These are phyloP conservation scores for Ceriops decandra DNA, from an alignment of 345 rosid genomes.

Conservation along the genomic window DNA sequence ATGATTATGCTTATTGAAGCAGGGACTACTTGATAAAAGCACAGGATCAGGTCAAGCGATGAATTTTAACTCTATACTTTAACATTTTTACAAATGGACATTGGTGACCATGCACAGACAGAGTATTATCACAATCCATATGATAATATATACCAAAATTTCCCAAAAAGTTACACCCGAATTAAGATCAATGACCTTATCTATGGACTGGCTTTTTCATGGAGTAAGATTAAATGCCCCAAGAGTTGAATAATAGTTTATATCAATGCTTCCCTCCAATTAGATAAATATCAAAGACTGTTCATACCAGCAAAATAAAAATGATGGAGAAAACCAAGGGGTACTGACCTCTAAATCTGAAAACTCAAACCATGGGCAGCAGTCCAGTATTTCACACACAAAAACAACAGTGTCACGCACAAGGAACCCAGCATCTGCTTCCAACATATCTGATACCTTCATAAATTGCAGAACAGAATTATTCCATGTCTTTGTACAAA, in stretches of 20 bases:
- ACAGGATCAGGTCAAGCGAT: no score
- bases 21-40: no score
- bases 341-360: constrained; percentile 86
- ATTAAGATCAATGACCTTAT: constrained; percentile 1
- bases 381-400: constrained; percentile 96
- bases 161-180: neutral
- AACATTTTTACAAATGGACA: no score
- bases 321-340: neutral
- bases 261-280: neutral
- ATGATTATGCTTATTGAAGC: no score
- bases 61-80: no score
- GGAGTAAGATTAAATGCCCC: no score
- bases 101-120: no score
- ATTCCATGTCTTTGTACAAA: constrained; percentile 99
- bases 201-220: neutral
- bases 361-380: constrained; percentile 97
- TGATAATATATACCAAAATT: neutral
- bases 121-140: neutral
- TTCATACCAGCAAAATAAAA: neutral
- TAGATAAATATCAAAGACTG: neutral
- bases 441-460: constrained; percentile 99
- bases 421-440: constrained; percentile 98
- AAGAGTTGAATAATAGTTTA: neutral
- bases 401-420: constrained; percentile 97
- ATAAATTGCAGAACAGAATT: constrained; percentile 97